A percentile compares a stretch with the other conserved stretches of the same genome.
These are phyloP conservation scores for Agaricus bisporus DNA, from an alignment of 768 basidiomycete species.

Conservation along the genomic window DNA sequence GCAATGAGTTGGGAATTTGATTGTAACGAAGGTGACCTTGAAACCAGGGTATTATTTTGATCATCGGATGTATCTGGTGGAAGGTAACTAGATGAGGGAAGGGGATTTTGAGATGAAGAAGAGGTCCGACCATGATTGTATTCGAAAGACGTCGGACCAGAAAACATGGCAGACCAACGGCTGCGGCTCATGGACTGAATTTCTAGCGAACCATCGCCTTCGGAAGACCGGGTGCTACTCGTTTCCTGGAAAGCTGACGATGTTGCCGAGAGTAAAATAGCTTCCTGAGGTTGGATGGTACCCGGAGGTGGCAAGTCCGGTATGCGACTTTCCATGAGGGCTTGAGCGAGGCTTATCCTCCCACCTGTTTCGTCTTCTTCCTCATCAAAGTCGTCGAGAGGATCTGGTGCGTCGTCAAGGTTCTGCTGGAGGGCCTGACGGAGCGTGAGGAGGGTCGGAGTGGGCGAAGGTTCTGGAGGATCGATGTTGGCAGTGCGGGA, in stretches of 20 bases:
- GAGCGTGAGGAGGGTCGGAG: slow-evolving; percentile 57
- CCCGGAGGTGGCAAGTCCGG: slow-evolving; percentile 72
- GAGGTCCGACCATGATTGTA: slow-evolving; percentile 20
- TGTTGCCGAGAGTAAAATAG: slow-evolving; percentile 54
- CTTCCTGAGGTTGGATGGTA: slow-evolving; percentile 56
- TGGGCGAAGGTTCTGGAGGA: slow-evolving; percentile 49
- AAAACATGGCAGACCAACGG: slow-evolving; percentile 14
- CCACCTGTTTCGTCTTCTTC: slow-evolving; percentile 64
- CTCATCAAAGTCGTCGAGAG: slow-evolving; percentile 39
- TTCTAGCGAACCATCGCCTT: slow-evolving; percentile 34
- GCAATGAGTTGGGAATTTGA: slow-evolving; percentile 23
- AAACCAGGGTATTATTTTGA: slow-evolving; percentile 21
- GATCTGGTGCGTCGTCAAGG: slow-evolving; percentile 30
- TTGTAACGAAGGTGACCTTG: slow-evolving; percentile 37
- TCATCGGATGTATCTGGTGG: slow-evolving; percentile 20
- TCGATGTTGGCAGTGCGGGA: slow-evolving; percentile 27
- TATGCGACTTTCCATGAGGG: slow-evolving; percentile 71
- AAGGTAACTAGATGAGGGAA: slow-evolving; percentile 16
- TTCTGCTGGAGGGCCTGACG: slow-evolving; percentile 55
- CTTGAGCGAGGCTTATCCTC: slow-evolving; percentile 65
- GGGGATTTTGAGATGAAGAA: slow-evolving; percentile 13
- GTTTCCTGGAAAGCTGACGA: slow-evolving; percentile 17
- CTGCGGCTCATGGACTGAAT: slow-evolving; percentile 10
- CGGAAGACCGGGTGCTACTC: slow-evolving; percentile 18
- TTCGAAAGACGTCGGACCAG: neutral